Conservation (phyloP, 352 stramenopile genomes). For the Phytophthora lateralis region DNA sequence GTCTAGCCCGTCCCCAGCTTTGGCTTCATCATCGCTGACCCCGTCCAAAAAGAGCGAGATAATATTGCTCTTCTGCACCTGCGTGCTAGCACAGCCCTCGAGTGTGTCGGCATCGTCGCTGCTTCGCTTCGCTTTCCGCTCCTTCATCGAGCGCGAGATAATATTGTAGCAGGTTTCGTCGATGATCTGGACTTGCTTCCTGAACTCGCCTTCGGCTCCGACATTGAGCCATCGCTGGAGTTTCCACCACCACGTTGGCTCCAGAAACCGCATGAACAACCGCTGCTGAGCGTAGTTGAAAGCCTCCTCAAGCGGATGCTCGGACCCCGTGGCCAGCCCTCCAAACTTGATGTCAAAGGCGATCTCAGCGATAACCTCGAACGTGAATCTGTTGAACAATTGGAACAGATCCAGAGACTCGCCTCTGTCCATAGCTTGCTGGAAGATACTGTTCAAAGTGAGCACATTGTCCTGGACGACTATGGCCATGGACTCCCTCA, state of each 20-base stretch:
- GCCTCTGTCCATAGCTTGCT: slow-evolving; percentile 1
- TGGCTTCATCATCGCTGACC: slow-evolving; percentile 15
- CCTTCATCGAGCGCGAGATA: slow-evolving; percentile 34
- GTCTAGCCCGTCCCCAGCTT: slow-evolving; percentile 26
- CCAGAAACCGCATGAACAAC: slow-evolving; percentile 41
- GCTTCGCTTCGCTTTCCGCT: slow-evolving; percentile 1
- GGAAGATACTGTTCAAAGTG: slow-evolving; percentile 29
- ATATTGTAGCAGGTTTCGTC: slow-evolving; percentile 40
- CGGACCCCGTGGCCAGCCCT: slow-evolving; percentile 6
- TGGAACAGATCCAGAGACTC: slow-evolving; percentile 40
- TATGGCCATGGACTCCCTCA: slow-evolving; percentile 47
- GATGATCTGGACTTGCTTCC: slow-evolving; percentile 37
- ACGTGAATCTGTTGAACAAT: slow-evolving; percentile 52
- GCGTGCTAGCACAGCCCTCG: not conserved
- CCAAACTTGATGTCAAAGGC: slow-evolving; percentile 42
- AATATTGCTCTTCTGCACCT: slow-evolving; percentile 27
- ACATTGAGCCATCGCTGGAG: slow-evolving; percentile 41
- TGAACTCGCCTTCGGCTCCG: slow-evolving; percentile 38
- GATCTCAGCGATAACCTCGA: slow-evolving; percentile 57
- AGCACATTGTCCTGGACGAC: slow-evolving; percentile 32
- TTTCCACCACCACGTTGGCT: slow-evolving; percentile 49
- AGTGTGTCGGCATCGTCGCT: not conserved
- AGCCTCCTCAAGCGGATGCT: slow-evolving; percentile 33
- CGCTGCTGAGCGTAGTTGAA: slow-evolving; percentile 46
- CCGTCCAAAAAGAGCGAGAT: slow-evolving; percentile 56